These are phyloP conservation scores for Canavalia gladiata DNA, from an alignment of 306 rosid species.

Conservation along the genomic window DNA sequence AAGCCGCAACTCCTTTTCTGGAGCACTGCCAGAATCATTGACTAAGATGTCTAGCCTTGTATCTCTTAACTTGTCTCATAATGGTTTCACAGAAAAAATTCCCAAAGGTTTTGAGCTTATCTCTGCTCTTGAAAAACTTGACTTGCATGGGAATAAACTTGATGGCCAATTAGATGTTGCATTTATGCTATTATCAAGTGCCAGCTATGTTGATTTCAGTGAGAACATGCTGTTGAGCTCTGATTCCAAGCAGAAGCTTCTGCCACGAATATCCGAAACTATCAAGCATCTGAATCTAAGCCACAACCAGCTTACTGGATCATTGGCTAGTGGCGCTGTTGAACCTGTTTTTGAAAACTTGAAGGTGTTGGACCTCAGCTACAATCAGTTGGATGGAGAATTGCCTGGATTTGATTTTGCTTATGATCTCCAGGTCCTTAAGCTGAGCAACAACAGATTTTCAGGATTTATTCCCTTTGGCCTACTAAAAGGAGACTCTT, in stretches of 20 bases:
- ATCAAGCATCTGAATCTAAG: constrained; percentile 84
- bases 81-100: constrained; percentile 71
- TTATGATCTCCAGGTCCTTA: constrained; percentile 89
- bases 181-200: constrained; percentile 68
- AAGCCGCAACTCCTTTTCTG: constrained; percentile 81
- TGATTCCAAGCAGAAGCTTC: constrained; percentile 66
- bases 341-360: constrained; percentile 72
- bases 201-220: constrained; percentile 85
- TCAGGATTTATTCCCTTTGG: constrained; percentile 82
- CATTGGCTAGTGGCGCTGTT: constrained; percentile 75
- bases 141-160: constrained; percentile 87
- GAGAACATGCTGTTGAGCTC: constrained; percentile 76
- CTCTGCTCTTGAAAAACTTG: constrained; percentile 75
- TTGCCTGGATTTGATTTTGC: constrained; percentile 93
- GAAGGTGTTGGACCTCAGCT: constrained; percentile 94
- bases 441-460: constrained; percentile 90
- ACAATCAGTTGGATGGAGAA: constrained; percentile 90
- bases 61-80: constrained; percentile 76
- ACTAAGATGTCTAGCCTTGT: constrained; percentile 66
- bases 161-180: constrained; percentile 70
- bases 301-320: constrained; percentile 84
- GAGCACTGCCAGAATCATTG: constrained; percentile 69
- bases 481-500: constrained; percentile 88
- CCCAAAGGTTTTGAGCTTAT: constrained; percentile 83
- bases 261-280: constrained; percentile 74